Conservation (phyloP, 164 flowering plant species). For the Stephania cephalantha region DNA sequence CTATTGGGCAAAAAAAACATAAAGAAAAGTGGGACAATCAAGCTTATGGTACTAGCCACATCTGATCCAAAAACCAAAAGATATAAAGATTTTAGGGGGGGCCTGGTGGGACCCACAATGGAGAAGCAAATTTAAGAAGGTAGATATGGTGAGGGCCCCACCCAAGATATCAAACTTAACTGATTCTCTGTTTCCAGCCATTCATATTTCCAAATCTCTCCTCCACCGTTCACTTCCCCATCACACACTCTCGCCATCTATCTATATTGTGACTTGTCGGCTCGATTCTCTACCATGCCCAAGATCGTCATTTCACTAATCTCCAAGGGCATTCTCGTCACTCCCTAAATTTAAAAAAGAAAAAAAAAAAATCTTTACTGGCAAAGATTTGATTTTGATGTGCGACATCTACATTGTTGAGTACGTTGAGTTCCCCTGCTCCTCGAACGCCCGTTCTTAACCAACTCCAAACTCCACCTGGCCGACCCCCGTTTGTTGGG, state of each 20-base stretch:
- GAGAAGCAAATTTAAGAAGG: conserved; percentile 3
- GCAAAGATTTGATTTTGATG: conserved; percentile 6
- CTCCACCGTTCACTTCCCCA: not conserved
- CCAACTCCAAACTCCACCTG: not conserved
- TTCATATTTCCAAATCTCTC: not conserved
- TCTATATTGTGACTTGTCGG: not conserved
- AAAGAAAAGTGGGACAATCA: no score
- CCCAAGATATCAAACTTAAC: conserved; percentile 1
- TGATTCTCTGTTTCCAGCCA: not conserved
- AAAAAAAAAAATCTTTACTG: conserved; percentile 7
- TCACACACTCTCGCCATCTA: no score
- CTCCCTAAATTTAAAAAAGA: not conserved
- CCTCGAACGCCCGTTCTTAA: not conserved
- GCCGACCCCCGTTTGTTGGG: not conserved
- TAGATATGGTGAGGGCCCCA: conserved; percentile 1
- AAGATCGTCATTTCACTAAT: not conserved
- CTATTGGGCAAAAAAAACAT: no score
- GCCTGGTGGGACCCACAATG: not conserved
- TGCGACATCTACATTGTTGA: not conserved
- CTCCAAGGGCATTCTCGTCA: not conserved
- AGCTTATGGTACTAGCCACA: not conserved
- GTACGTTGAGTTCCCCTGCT: not conserved
- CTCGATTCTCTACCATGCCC: not conserved
- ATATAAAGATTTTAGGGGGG: not conserved
- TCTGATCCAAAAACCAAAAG: conserved; percentile 17